Percentiles rank a stretch among this genome's conserved stretches.
phyloP scores from a whole-genome alignment of 2,329 filamentous ascomycete species.

The Fusarium decemcellulare region DNA sequence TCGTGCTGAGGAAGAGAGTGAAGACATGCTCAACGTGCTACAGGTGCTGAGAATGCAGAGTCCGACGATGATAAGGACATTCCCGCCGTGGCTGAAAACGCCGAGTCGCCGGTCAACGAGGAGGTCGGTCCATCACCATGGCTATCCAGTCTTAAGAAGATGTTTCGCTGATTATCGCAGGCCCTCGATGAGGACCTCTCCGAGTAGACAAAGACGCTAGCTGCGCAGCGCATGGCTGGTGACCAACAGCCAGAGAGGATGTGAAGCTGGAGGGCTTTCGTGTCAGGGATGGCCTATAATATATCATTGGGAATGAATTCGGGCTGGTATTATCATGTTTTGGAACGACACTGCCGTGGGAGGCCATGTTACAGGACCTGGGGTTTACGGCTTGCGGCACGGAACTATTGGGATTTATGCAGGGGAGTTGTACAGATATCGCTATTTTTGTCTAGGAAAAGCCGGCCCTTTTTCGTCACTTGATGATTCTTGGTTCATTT shows the following conservation, averaged over 20 bases:
- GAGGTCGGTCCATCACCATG: constrained; percentile 48
- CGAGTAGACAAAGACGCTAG: constrained; percentile 12
- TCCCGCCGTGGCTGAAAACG: constrained; percentile 8
- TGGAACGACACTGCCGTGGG: constrained; percentile 1
- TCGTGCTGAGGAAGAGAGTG: neutral
- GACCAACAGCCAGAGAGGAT: neutral
- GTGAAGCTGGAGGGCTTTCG: too few relatives aligned
- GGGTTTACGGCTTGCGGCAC: constrained; percentile 10
- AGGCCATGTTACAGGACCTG: neutral
- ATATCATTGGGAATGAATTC: neutral
- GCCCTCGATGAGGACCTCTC: constrained; percentile 40
- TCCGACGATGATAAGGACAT: constrained; percentile 32
- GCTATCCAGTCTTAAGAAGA: constrained; percentile 38
- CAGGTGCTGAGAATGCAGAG: constrained; percentile 38
- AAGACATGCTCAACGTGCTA: constrained; percentile 15
- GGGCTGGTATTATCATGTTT: constrained; percentile 8
- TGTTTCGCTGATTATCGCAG: constrained; percentile 48
- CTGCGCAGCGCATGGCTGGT: neutral
- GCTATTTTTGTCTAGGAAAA: constrained; percentile 25
- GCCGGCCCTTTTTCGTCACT: constrained; percentile 29
- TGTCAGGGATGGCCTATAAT: constrained; percentile 1
- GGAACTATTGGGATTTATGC: constrained; percentile 17
- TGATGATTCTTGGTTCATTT: neutral
- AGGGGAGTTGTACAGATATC: constrained; percentile 35
- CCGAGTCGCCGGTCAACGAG: constrained; percentile 35